Conservation (phyloP, 1,284 basidiomycete genomes). For the Tilletiaria anomala region DNA sequence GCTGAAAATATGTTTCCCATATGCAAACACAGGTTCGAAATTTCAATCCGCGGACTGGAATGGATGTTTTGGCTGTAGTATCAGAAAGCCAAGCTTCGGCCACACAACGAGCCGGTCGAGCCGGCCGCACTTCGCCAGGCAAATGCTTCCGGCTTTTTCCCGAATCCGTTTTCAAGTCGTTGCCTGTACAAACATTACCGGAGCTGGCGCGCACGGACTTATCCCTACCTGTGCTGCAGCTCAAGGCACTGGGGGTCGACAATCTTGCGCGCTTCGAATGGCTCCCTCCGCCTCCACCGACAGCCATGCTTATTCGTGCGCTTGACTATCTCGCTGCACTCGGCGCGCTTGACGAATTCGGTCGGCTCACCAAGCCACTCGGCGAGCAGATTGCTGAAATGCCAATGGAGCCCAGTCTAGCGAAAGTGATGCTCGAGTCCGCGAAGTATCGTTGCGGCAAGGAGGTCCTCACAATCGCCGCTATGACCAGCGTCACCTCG, state of each 20-base stretch:
- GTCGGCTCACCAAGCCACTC: constrained; percentile 43
- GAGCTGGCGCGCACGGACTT: constrained; percentile 82
- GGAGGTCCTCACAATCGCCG: constrained; percentile 84
- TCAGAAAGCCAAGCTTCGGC: constrained; percentile 40
- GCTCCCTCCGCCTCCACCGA: constrained; percentile 63
- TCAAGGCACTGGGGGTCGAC: constrained; percentile 76
- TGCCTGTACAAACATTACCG: constrained; percentile 59
- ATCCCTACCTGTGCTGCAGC: constrained; percentile 70
- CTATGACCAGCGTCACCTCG: constrained; percentile 59
- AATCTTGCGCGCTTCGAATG: constrained; percentile 80
- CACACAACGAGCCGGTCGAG: constrained; percentile 40
- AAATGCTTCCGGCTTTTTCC: constrained; percentile 89
- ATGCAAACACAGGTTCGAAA: constrained; percentile 19
- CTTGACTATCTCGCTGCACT: constrained; percentile 51
- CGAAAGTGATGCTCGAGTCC: constrained; percentile 57
- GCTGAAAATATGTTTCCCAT: neutral
- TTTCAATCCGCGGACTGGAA: constrained; percentile 35
- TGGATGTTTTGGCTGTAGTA: constrained; percentile 36
- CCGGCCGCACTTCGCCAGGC: constrained; percentile 52
- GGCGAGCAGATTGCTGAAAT: constrained; percentile 48
- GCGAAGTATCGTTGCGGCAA: constrained; percentile 71
- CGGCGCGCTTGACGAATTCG: constrained; percentile 46
- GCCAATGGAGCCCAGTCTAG: constrained; percentile 48
- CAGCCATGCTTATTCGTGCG: constrained; percentile 67
- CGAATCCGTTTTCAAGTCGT: constrained; percentile 47